A percentile compares a stretch with the other conserved stretches of the same genome.
Evolutionary conservation across 2,329 filamentous ascomycete genomes (phyloP).

Genomic region (Trichophyton verrucosum): DNA sequence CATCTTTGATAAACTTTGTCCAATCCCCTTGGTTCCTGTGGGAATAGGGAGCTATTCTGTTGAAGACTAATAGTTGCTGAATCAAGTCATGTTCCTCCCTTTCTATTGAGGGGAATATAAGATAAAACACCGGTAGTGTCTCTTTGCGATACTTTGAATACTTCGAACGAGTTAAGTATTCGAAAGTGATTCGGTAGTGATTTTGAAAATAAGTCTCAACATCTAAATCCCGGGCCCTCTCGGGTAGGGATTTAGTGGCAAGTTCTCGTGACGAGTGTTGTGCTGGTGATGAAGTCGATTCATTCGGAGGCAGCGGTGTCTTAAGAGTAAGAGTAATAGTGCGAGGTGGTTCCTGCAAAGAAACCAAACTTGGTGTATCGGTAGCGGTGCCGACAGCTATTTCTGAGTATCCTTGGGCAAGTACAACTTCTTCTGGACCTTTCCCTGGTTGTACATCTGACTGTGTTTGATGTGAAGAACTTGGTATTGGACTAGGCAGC

Average conservation of each 20-base stretch:
- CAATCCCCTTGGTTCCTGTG: conserved; percentile 24
- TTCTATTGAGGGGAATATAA: conserved; percentile 22
- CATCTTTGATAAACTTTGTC: conserved; percentile 23
- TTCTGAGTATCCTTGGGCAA: neutral
- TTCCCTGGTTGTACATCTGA: neutral
- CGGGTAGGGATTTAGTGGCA: neutral
- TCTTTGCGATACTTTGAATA: conserved; percentile 13
- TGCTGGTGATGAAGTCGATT: neutral
- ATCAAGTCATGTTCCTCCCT: conserved; percentile 20
- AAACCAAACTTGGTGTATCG: neutral
- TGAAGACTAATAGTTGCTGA: conserved; percentile 17
- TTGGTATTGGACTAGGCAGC: neutral
- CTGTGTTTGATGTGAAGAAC: neutral
- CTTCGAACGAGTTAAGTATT: conserved; percentile 17
- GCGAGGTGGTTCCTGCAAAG: neutral
- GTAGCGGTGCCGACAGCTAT: neutral
- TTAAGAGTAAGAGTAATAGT: no score
- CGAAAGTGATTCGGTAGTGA: conserved; percentile 19
- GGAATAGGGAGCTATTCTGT: conserved; percentile 21
- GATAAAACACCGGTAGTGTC: conserved; percentile 22
- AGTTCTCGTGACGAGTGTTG: neutral
- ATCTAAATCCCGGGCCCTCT: conserved; percentile 1
- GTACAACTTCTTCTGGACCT: neutral
- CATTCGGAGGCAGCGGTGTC: neutral
- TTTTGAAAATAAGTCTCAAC: conserved; percentile 10